phyloP scores from a whole-genome alignment of 345 rosid species.

The Geranium brycei region DNA sequence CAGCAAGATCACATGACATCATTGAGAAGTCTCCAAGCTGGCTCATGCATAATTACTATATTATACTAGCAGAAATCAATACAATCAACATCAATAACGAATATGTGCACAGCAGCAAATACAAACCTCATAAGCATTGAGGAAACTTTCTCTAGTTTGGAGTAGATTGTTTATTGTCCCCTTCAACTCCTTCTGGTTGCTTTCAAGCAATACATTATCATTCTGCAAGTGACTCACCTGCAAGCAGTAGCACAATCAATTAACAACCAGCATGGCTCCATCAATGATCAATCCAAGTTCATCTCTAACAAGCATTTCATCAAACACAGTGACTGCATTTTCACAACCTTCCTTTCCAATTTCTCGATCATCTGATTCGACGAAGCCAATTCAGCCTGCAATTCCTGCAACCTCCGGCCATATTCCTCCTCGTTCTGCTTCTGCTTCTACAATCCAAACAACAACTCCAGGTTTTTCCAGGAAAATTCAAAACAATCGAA shows the following conservation, averaged over 20 bases:
- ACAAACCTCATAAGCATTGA: constrained; percentile 45
- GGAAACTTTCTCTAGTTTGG: constrained; percentile 43
- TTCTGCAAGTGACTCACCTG: constrained; percentile 54
- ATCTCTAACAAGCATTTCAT: constrained; percentile 1
- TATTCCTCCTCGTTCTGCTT: constrained; percentile 64
- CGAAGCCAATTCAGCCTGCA: constrained; percentile 42
- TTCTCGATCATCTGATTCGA: constrained; percentile 38
- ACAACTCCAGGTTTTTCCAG: not conserved
- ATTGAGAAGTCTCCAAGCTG: not conserved
- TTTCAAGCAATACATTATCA: constrained; percentile 47
- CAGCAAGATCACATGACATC: not conserved
- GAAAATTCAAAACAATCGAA: not conserved
- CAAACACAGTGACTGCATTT: not conserved
- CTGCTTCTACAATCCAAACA: constrained; percentile 36
- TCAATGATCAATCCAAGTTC: not conserved
- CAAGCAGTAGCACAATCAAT: not conserved
- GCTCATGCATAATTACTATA: not conserved
- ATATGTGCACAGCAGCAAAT: not conserved
- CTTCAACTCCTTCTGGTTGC: constrained; percentile 43
- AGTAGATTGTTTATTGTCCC: constrained; percentile 43
- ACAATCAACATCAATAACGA: not conserved
- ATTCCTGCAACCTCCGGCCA: constrained; percentile 39
- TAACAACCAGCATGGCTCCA: not conserved
- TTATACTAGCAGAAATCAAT: not conserved
- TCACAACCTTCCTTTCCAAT: constrained; percentile 33